Evolutionary conservation across 2,329 filamentous ascomycete genomes (phyloP), one percentile per base, ranked within the genome.

Genomic region (Hypoxylon sp.): DNA sequence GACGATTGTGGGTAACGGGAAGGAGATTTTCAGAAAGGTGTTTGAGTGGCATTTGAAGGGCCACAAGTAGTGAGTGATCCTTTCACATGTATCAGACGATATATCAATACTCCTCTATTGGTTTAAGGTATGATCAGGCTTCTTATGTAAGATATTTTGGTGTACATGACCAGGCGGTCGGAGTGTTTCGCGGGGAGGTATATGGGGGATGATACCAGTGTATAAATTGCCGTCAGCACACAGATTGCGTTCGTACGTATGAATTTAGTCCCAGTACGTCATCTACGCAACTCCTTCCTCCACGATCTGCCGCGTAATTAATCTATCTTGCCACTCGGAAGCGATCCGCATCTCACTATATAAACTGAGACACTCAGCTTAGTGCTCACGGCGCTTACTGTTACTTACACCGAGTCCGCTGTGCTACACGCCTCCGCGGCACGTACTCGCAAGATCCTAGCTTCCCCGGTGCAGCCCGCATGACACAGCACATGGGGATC

Each of bases 21-120:
- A 97, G 84, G 86, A 86, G 10, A 83, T 92, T 14, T 97, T 95
- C 72, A 83, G 86, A 75, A 93, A 92, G 79, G 85, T 97, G 11
- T 93, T 97, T 81, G 87, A 87, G 74, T 98, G 94, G 94, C 92
- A 97, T 82, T 78, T 97, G 76, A 82, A 88, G 53, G 75, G 76
- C 58, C 73, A 76, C 64, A 80, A 80, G 70, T 78, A 65, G 69
- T 35, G 19, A 31, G 69, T 35, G 19, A 31, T 11, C 24, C 9
- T 44, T n/a, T 50, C 26, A 29, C 13, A 33, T 37, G n/a, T 42
- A 42, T 29, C 14, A 24, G 47, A 39, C 26, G 35, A 31, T 29
- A 33, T 37, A 35, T 33, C 33, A 11, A 9, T 35, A 26, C 17
- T 31, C 2, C 26, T 37, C 24, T 26, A 14, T 56, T 29, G n/a